A percentile compares a stretch with the other conserved stretches of the same genome.
phyloP scores from a whole-genome alignment of 2,329 filamentous ascomycete species.

The Pseudodiploospora longispora region DNA sequence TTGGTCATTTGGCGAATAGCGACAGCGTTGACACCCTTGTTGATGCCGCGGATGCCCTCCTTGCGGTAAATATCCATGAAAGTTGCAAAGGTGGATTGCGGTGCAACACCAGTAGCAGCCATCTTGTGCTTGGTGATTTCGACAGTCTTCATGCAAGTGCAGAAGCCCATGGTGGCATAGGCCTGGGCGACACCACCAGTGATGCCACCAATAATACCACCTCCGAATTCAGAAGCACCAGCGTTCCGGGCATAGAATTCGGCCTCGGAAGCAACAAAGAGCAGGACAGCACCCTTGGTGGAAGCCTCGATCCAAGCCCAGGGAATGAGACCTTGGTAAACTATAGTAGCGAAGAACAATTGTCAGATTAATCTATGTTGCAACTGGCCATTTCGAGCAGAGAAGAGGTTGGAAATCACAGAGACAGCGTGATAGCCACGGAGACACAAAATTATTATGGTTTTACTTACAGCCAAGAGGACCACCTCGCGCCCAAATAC shows the following conservation, averaged over 20 bases:
- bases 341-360: slow-evolving; percentile 36
- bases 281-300: slow-evolving; percentile 96
- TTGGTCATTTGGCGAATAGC: slow-evolving; percentile 99
- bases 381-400: no score
- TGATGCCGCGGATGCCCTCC: slow-evolving; percentile 92
- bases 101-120: slow-evolving; percentile 72
- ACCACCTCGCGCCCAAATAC: slow-evolving; percentile 93
- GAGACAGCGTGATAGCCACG: slow-evolving; percentile 6
- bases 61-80: slow-evolving; percentile 96
- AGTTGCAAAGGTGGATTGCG: slow-evolving; percentile 83
- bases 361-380: slow-evolving; percentile 14
- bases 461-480: slow-evolving; percentile 76
- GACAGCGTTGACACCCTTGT: slow-evolving; percentile 97
- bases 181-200: slow-evolving; percentile 92
- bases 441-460: neutral
- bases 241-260: slow-evolving; percentile 84
- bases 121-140: slow-evolving; percentile 99
- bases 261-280: slow-evolving; percentile 97
- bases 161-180: slow-evolving; percentile 99
- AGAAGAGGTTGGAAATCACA: neutral
- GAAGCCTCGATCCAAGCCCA: slow-evolving; percentile 99
- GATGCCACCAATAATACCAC: slow-evolving; percentile 87
- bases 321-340: slow-evolving; percentile 98
- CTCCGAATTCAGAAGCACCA: slow-evolving; percentile 79
- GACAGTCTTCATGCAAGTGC: slow-evolving; percentile 99